These are phyloP conservation scores for Lentinula lateritia DNA, from an alignment of 768 basidiomycete genomes.

Conservation along the genomic window DNA sequence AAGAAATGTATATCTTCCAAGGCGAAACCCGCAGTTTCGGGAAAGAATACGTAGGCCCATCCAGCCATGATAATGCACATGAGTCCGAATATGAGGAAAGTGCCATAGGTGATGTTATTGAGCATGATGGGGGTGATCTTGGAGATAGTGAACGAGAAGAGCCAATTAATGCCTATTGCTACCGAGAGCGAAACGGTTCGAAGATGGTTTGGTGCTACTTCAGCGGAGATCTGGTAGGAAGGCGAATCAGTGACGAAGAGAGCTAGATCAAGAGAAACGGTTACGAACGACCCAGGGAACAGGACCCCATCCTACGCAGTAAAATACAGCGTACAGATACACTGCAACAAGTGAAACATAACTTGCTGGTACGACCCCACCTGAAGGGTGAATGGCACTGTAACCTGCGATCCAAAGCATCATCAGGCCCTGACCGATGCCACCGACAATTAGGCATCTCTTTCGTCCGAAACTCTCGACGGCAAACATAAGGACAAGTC, in stretches of 20 bases:
- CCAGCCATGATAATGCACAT: slow-evolving; percentile 34
- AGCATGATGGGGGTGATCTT: slow-evolving; percentile 18
- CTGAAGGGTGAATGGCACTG: slow-evolving; percentile 26
- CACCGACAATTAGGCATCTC: slow-evolving; percentile 41
- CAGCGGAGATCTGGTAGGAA: slow-evolving; percentile 16
- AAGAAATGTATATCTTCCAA: slow-evolving; percentile 42
- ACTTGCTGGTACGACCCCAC: slow-evolving; percentile 23
- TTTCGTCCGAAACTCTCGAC: slow-evolving; percentile 46
- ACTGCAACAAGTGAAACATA: slow-evolving; percentile 41
- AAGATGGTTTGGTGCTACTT: slow-evolving; percentile 39
- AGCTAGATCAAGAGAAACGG: not conserved
- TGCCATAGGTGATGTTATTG: slow-evolving; percentile 26
- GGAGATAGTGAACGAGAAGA: slow-evolving; percentile 40
- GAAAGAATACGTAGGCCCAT: slow-evolving; percentile 40
- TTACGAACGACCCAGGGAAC: slow-evolving; percentile 30
- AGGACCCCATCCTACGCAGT: slow-evolving; percentile 27
- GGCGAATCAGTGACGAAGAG: not conserved
- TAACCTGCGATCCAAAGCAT: slow-evolving; percentile 47
- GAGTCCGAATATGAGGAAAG: slow-evolving; percentile 36
- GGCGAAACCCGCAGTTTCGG: slow-evolving; percentile 41
- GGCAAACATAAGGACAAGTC: slow-evolving; percentile 34
- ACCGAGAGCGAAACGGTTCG: slow-evolving; percentile 31
- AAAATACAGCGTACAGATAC: slow-evolving; percentile 44
- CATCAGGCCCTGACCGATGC: slow-evolving; percentile 39
- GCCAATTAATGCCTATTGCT: slow-evolving; percentile 38